A percentile compares a stretch with the other conserved stretches of the same genome.
phyloP scores from a whole-genome alignment of 805 yeast genomes.

The Hanseniaspora pseudoguilliermondii region DNA sequence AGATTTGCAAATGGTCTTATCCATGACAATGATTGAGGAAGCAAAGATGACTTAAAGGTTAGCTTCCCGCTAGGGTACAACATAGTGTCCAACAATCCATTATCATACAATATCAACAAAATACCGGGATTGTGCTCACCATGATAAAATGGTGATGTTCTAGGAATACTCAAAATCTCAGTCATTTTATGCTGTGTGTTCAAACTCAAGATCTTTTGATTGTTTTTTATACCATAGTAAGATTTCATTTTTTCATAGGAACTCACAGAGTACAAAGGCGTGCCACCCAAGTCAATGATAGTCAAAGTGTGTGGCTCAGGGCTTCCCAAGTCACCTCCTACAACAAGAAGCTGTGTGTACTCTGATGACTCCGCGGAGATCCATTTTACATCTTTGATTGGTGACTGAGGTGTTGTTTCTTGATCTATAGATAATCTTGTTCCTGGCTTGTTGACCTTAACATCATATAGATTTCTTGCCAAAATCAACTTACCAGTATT shows the following conservation, averaged over 20 bases:
- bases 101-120: conserved; percentile 43
- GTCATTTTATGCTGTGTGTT: conserved; percentile 34
- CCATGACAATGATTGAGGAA: conserved; percentile 76
- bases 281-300: conserved; percentile 62
- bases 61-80: conserved; percentile 44
- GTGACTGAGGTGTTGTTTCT: conserved; percentile 18
- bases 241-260: conserved; percentile 73
- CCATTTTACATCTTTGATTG: conserved; percentile 56
- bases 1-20: conserved; percentile 58
- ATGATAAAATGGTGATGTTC: conserved; percentile 58
- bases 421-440: conserved; percentile 18
- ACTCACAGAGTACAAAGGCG: conserved; percentile 67
- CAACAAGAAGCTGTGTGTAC: conserved; percentile 55
- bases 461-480: conserved; percentile 60
- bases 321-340: conserved; percentile 46
- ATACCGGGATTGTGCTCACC: conserved; percentile 70
- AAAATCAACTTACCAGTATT: conserved; percentile 58
- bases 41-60: conserved; percentile 41
- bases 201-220: conserved; percentile 45
- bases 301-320: conserved; percentile 37
- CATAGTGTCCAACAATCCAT: conserved; percentile 54
- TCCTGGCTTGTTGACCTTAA: conserved; percentile 39
- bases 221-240: conserved; percentile 51
- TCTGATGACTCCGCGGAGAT: conserved; percentile 70
- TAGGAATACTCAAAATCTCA: conserved; percentile 42